phyloP scores from a whole-genome alignment of 176 grass and related monocot species.

The Dendrocalamus sinicus region DNA sequence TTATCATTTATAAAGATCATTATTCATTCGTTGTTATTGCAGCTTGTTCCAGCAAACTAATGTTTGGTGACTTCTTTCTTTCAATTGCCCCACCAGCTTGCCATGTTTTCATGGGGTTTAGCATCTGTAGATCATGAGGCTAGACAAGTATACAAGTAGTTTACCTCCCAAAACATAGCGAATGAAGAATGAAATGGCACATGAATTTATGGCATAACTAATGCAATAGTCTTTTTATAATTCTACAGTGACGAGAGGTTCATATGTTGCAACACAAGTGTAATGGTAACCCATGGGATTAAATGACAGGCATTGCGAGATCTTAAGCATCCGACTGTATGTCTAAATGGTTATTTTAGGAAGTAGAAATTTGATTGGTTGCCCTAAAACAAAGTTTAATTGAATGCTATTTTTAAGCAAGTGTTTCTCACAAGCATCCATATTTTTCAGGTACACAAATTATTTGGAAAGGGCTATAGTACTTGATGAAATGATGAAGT shows the following conservation, averaged over 20 bases:
- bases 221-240: not conserved
- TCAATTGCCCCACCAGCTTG: conserved; percentile 8
- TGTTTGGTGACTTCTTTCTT: conserved; percentile 33
- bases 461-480: conserved; percentile 31
- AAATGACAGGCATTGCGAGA: not conserved
- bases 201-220: conserved; percentile 4
- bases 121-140: not conserved
- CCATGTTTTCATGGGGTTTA: conserved; percentile 9
- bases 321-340: not conserved
- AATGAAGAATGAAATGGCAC: not conserved
- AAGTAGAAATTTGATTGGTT: not conserved
- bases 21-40: conserved; percentile 25
- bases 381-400: not conserved
- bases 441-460: conserved; percentile 42
- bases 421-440: conserved; percentile 36
- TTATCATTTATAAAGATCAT: conserved; percentile 4
- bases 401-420: conserved; percentile 28
- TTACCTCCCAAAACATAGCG: conserved; percentile 11
- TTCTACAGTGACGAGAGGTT: conserved; percentile 20
- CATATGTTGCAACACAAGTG: conserved; percentile 24
- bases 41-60: conserved; percentile 29
- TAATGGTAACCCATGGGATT: not conserved
- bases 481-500: conserved; percentile 49
- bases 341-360: conserved; percentile 22
- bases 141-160: conserved; percentile 18